Base-by-base conservation (phyloP, 2,329 filamentous ascomycete species). In the Leptographium wingfieldii region DNA sequence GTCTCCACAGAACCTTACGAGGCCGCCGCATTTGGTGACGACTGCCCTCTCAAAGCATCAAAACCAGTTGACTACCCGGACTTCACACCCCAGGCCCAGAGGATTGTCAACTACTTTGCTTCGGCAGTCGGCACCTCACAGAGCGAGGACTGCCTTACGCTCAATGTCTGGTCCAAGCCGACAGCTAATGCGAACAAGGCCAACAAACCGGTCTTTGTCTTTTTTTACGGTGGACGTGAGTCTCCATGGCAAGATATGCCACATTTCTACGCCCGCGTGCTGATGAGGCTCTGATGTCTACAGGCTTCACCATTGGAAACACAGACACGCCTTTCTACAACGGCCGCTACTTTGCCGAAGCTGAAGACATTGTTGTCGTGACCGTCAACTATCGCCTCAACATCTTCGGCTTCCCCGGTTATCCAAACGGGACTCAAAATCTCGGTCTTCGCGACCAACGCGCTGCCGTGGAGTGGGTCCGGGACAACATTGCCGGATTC, bases 371-470 rank as follows among this genome's bases (percentile, higher is more conserved):
- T 1, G 66, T 80, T 2, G 67, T 80, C 0, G 72, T 80, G 1
- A 74, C 74, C 0, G 68, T 79, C 59, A 79, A 78, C 69, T 80
- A 75, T 62, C 73, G 75, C 1, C 48, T 74, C 51, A 73, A 72
- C 60, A 69, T 76, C 61, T 74, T 76, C 51, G 73, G 74, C 35
- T 76, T 76, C 59, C 74, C 73, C 0, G 70, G 70, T 3, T 67
- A 67, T 0, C 66, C 70, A 14, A 63, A 57, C 1, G 59, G 59
- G 27, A 46, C 59, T 0, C 69, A 72, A 43, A 81, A 81, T 59
- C 65, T 77, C 1, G 77, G 76, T 0, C 66, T 81, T 3, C 70
- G 73, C 1, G 79, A 83, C 65, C 79, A 82, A 64, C 73, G 78
- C 2, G 64, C 71, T 0, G 77, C 77, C 0, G 68, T 80, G 0